Conservation (phyloP, 345 rosid genomes). For the Hypericum androsaemum region DNA sequence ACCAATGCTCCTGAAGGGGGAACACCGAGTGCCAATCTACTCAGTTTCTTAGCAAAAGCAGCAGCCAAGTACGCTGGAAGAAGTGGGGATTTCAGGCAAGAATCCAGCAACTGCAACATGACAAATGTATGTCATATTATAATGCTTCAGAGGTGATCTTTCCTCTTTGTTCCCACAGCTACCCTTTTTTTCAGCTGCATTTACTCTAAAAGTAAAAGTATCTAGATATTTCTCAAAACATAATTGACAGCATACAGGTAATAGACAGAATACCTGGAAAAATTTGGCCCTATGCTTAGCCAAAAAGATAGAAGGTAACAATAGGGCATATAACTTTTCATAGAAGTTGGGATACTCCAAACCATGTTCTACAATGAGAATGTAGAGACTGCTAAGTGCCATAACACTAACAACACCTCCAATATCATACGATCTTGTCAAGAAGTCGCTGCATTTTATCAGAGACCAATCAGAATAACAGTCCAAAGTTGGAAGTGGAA, state of each 20-base stretch:
- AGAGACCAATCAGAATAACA: conserved; percentile 11
- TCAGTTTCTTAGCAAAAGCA: conserved; percentile 80
- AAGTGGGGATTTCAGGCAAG: conserved; percentile 87
- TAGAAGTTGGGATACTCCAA: conserved; percentile 87
- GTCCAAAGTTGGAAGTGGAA: background rate
- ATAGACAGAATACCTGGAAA: conserved; percentile 54
- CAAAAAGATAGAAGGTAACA: conserved; percentile 77
- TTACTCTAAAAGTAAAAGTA: too few species aligned
- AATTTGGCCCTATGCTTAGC: conserved; percentile 85
- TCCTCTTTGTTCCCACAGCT: too few species aligned
- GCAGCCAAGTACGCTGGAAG: conserved; percentile 98
- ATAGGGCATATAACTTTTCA: conserved; percentile 63
- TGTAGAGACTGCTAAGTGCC: conserved; percentile 89
- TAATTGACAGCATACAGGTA: background rate
- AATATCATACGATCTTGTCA: conserved; percentile 80
- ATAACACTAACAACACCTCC: conserved; percentile 96
- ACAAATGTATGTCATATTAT: background rate
- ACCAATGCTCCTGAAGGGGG: conserved; percentile 85
- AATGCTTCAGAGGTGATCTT: too few species aligned
- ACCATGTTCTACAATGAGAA: conserved; percentile 85
- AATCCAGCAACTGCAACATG: conserved; percentile 75
- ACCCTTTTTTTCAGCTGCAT: too few species aligned
- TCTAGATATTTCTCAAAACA: too few species aligned
- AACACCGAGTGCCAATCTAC: conserved; percentile 61
- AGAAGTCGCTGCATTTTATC: conserved; percentile 63